Evolutionary conservation across 345 rosid genomes (phyloP), one percentile per base, ranked within the genome.

Genomic region (Laguncularia racemosa): DNA sequence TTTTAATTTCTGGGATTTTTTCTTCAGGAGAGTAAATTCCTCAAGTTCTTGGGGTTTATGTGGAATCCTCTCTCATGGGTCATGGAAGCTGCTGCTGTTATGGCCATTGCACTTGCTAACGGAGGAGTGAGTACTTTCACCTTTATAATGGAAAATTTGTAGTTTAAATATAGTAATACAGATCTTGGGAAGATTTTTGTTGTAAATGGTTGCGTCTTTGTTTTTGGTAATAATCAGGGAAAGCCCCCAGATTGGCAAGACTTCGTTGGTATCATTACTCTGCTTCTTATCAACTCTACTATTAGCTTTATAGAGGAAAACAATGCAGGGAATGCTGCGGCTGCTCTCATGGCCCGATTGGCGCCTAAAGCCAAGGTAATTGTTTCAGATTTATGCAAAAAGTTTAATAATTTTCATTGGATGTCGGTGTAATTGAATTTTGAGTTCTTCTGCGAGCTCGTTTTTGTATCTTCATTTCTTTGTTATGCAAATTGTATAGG

Each of bases 41-140:
- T 92, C 71, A 92, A 89, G 59, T 92, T 81, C 68, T 71, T 89
- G 79, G 96, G 98, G 18, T 92, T 92, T 67, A 89, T 92, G 99
- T 92, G 99, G 99, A 92, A 92, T 67, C 99, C 99, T 68, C 84
- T 92, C 52, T 92, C 98, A 20, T 92, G 97, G 99, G 99, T 92
- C 55, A 92, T 92, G 97, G 99, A 92, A 72, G 95, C 96, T 66
- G 99, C 99, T 63, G 99, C 99, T 40, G 77, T 92, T 51, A 92
- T 92, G 99, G 97, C 99, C 52, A 89, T 92, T 80, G 96, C 91
- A 58, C 95, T 92, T 76, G 99, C 99, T 53, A 92, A 92, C 64
- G 99, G 97, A 82, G 99, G 99, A 76, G 97, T 86, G 64, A 78
- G 95, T 57, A n/a, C 23, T 69, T 20, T 28, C 40, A 33, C 40